Conservation (phyloP, 2,329 filamentous ascomycete genomes). For the Aureobasidium musti region DNA sequence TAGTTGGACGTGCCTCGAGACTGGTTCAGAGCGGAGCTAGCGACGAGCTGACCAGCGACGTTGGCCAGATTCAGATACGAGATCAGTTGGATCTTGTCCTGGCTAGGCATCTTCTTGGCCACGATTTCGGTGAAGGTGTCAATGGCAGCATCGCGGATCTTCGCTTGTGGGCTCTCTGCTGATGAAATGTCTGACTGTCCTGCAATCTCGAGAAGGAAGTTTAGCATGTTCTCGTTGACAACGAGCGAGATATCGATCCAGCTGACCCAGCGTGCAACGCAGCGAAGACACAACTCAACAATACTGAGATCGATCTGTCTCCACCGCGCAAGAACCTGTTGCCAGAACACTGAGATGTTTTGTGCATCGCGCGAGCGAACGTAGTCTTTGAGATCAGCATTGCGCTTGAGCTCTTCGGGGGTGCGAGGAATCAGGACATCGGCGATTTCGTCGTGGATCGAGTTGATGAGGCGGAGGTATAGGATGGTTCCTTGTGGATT, state of each 20-base stretch:
- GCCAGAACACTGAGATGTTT: conserved; percentile 87
- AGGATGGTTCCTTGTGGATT: conserved; percentile 77
- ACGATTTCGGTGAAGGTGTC: conserved; percentile 96
- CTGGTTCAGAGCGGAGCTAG: conserved; percentile 77
- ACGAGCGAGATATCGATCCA: conserved; percentile 97
- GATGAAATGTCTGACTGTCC: conserved; percentile 65
- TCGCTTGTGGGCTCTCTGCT: conserved; percentile 63
- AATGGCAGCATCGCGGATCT: conserved; percentile 85
- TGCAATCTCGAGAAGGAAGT: conserved; percentile 80
- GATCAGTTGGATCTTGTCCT: conserved; percentile 93
- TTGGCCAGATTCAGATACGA: conserved; percentile 82
- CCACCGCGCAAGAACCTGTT: conserved; percentile 82
- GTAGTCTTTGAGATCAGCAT: conserved; percentile 87
- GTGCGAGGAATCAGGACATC: conserved; percentile 83
- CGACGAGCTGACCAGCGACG: conserved; percentile 82
- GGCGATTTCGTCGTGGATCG: conserved; percentile 95
- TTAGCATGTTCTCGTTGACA: conserved; percentile 85
- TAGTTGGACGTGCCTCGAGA: conserved; percentile 80
- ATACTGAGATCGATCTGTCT: conserved; percentile 66
- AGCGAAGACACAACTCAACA: conserved; percentile 83
- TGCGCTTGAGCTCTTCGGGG: conserved; percentile 76
- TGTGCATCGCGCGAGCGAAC: conserved; percentile 83
- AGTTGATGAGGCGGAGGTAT: conserved; percentile 84
- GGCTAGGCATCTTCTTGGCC: conserved; percentile 94
- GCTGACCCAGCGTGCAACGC: conserved; percentile 96